A percentile compares a stretch with the other conserved stretches of the same genome.
These are phyloP conservation scores for Tremella mesenterica DNA, from an alignment of 768 basidiomycete species.

Conservation along the genomic window DNA sequence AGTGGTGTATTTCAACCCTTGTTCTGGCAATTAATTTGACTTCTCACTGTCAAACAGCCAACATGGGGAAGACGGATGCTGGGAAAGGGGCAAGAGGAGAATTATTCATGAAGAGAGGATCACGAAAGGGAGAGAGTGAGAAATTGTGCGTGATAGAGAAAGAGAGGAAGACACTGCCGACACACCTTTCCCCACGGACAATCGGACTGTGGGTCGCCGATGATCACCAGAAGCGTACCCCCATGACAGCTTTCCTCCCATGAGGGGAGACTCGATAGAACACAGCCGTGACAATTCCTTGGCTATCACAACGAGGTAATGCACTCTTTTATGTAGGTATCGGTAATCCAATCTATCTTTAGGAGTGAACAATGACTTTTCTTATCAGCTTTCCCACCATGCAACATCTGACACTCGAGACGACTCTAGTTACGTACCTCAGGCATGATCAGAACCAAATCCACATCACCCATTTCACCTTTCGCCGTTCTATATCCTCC, in stretches of 20 bases:
- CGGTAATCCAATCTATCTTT: conserved; percentile 86
- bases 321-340: conserved; percentile 85
- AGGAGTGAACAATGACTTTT: conserved; percentile 70
- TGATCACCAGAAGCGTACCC: conserved; percentile 15
- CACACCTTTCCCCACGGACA: conserved; percentile 36
- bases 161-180: neutral
- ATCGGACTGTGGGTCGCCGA: conserved; percentile 24
- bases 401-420: conserved; percentile 45
- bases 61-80: no score
- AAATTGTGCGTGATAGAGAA: neutral
- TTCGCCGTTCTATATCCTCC: conserved; percentile 65
- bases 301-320: conserved; percentile 75
- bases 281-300: conserved; percentile 47
- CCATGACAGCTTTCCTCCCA: conserved; percentile 25
- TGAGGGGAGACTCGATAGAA: conserved; percentile 12
- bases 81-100: no score
- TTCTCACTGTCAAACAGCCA: no score
- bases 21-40: conserved; percentile 13
- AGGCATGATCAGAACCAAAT: conserved; percentile 81
- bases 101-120: no score
- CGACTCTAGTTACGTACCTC: conserved; percentile 57
- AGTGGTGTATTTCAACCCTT: conserved; percentile 54
- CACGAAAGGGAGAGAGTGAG: no score
- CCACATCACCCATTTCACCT: conserved; percentile 56
- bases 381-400: neutral